These are phyloP conservation scores for Oldenlandia corymbosa DNA, from an alignment of 257 asterid genomes.

Conservation along the genomic window DNA sequence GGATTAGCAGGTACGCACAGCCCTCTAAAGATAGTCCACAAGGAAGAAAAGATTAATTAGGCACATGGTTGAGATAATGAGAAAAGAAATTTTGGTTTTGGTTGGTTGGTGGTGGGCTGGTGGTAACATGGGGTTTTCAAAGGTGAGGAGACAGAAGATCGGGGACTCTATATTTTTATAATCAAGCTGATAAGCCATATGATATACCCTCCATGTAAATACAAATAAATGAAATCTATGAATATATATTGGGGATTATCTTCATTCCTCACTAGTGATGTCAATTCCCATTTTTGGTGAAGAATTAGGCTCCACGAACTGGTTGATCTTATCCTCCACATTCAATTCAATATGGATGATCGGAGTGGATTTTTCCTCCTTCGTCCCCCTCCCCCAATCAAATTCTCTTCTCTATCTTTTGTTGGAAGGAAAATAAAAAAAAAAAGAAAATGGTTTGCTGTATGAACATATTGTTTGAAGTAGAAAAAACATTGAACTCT, in stretches of 20 bases:
- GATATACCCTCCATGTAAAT: background rate
- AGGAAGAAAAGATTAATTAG: background rate
- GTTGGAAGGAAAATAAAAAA: no score
- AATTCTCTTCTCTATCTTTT: no score
- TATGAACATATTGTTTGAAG: no score
- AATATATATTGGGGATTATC: background rate
- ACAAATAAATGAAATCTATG: no score
- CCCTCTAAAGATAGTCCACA: background rate
- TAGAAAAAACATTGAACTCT: no score
- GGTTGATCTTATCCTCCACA: constrained; percentile 17
- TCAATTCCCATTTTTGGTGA: constrained; percentile 23
- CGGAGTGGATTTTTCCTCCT: background rate
- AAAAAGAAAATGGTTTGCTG: no score
- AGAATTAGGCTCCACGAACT: constrained; percentile 11
- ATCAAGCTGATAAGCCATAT: background rate
- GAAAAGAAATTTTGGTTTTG: constrained; percentile 17
- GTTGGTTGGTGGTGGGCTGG: constrained; percentile 22
- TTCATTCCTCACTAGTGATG: constrained; percentile 20
- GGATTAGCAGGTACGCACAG: no score
- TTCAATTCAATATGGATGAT: background rate
- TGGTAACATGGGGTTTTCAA: constrained; percentile 52
- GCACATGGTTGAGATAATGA: constrained; percentile 18
- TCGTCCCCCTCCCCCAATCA: background rate
- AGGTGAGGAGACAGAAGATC: constrained; percentile 43
- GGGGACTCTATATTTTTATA: constrained; percentile 21